Base-by-base conservation (phyloP, 352 stramenopile species). In the Globisporangium irregulare region DNA sequence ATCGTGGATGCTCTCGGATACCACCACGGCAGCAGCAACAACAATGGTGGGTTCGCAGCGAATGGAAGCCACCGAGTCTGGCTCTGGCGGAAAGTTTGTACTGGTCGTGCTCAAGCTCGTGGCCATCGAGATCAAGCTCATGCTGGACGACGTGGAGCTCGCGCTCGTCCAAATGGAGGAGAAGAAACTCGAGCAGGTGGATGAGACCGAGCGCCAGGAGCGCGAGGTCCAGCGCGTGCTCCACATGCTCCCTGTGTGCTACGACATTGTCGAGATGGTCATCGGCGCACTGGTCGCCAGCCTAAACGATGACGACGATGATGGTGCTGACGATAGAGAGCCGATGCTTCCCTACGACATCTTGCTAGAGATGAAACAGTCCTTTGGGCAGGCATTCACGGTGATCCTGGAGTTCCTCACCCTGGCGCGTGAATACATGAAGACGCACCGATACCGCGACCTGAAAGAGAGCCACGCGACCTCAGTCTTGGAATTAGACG, bases 51-150 rank as follows among this genome's bases (percentile, higher is more conserved):
- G n/a, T 8, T 50, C 38, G 1, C 32, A 27, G 15, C 34, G 58
- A 20, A 7, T 65, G 7, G 72, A 71, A n/a, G 71, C 73, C 1
- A 72, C 73, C 29, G 74, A 89, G 10, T 82, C 91, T 64, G 79
- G 88, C 0, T 87, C 82, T 0, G 75, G 75, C 4, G 82, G 83
- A 4, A 94, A 92, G 75, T 93, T 93, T 58, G 73, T 91, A 22
- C 55, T 92, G 14, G 83, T 94, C 24, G 65, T 93, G 34, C 73
- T 94, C 48, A 94, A 92, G 63, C 79, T 94, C 4, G 80, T 91
- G n/a, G 75, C 84, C 2, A 82, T 94, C 54, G 86, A 94, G 84
- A 90, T 91, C 67, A 96, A 96, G 55, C 72, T 96, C 29, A 90
- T 94, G 79, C 63, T 96, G 14, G 88, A 96, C 54, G 88, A 96